Evolutionary conservation across 352 stramenopile species (phyloP).

Genomic region (Phytophthora colocasiae): DNA sequence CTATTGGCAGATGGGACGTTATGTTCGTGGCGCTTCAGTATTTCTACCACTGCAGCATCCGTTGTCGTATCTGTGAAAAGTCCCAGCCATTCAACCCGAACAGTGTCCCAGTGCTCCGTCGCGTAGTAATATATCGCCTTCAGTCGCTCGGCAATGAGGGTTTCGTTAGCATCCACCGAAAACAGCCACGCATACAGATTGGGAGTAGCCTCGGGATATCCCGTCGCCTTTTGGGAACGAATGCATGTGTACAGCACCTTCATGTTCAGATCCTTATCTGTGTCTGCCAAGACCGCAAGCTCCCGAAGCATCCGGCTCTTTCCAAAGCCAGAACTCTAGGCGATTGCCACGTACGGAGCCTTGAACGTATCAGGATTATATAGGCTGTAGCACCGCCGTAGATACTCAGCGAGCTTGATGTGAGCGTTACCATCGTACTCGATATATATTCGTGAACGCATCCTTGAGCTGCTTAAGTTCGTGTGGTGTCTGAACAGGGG

Average conservation of each 20-base stretch:
- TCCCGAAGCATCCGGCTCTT: constrained; percentile 18
- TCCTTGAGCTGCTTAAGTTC: background rate
- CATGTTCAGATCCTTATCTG: background rate
- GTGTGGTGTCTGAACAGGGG: no score
- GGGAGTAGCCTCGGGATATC: constrained; percentile 8
- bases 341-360: constrained; percentile 7
- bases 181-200: no score
- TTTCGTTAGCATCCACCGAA: no score
- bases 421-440: constrained; percentile 8
- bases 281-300: constrained; percentile 10
- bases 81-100: constrained; percentile 10
- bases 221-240: constrained; percentile 1
- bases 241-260: constrained; percentile 20
- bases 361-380: no score
- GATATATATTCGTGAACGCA: constrained; percentile 9
- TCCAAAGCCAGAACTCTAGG: constrained; percentile 20
- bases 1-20: no score
- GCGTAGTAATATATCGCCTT: constrained; percentile 1
- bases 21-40: no score
- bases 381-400: no score
- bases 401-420: constrained; percentile 7
- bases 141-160: background rate
- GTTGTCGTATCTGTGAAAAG: constrained; percentile 1
- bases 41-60: background rate
- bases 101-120: background rate